Percentiles rank a stretch among this genome's conserved stretches.
Conservation (phyloP, 495 filamentous ascomycete species). For the Sordaria brevicollis region DNA sequence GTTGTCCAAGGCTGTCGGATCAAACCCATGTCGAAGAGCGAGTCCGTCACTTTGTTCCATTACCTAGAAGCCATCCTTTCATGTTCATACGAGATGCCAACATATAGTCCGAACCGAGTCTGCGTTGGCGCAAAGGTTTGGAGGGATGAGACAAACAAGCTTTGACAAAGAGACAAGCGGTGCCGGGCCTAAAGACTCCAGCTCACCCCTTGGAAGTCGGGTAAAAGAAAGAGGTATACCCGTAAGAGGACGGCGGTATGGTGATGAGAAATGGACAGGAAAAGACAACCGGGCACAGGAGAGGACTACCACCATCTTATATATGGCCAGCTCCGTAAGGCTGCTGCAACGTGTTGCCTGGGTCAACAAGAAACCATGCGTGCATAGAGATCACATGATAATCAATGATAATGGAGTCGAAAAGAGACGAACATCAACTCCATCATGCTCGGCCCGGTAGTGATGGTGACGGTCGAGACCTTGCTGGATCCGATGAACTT, state of each 20-base stretch:
- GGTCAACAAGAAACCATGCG: background rate
- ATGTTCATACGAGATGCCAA: too few species aligned
- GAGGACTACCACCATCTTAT: background rate
- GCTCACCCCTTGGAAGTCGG: too few species aligned
- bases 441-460: background rate
- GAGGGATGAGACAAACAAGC: too few species aligned
- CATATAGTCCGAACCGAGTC: too few species aligned
- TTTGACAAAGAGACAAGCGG: background rate
- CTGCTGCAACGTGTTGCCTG: background rate
- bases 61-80: too few species aligned
- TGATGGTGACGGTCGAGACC: background rate
- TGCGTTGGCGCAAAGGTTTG: too few species aligned
- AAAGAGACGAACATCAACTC: background rate
- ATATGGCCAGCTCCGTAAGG: background rate
- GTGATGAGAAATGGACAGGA: background rate
- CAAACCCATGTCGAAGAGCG: too few species aligned
- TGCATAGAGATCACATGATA: background rate
- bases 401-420: background rate
- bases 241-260: background rate
- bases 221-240: too few species aligned
- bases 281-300: background rate
- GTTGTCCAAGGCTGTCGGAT: too few species aligned
- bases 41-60: too few species aligned
- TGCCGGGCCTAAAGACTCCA: background rate
- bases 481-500: background rate